Evolutionary conservation across 2,329 filamentous ascomycete species (phyloP).

Genomic region (Xylariaceae sp.): DNA sequence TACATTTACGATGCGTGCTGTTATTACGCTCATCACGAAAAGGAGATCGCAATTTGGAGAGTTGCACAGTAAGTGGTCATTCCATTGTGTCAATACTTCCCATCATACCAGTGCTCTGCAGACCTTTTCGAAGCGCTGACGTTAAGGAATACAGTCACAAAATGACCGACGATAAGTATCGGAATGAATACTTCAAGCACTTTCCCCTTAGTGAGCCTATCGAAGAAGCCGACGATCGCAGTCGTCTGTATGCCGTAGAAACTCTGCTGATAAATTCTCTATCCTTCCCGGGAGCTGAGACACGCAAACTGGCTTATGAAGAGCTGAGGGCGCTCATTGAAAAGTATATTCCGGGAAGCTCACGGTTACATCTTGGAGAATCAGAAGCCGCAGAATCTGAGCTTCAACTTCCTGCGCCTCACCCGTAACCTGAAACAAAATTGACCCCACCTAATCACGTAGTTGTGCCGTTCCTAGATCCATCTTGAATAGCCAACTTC

Average conservation of each 20-base stretch:
- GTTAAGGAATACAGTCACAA: conserved; percentile 6
- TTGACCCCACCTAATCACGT: too few species aligned
- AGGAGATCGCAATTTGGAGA: conserved; percentile 15
- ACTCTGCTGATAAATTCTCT: conserved; percentile 21
- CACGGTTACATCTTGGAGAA: too few species aligned
- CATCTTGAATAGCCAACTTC: too few species aligned
- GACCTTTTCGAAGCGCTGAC: too few species aligned
- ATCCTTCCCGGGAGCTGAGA: conserved; percentile 12
- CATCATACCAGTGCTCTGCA: too few species aligned
- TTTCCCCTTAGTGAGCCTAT: conserved; percentile 19
- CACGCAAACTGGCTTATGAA: conserved; percentile 7
- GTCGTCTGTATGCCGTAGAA: conserved; percentile 22
- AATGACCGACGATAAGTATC: conserved; percentile 19
- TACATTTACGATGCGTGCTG: conserved; percentile 18
- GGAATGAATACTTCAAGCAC: conserved; percentile 19
- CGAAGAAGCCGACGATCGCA: conserved; percentile 24
- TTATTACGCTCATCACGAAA: conserved; percentile 24
- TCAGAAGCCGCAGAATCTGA: too few species aligned
- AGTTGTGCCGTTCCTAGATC: too few species aligned
- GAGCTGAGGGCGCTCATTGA: conserved; percentile 10
- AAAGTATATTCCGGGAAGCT: conserved; percentile 8
- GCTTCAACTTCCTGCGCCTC: too few species aligned
- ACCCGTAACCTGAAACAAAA: too few species aligned
- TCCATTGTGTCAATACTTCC: too few species aligned
- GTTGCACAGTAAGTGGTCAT: not conserved